Evolutionary conservation across 768 basidiomycete genomes (phyloP).

Genomic region (Albatrellus ellisii): DNA sequence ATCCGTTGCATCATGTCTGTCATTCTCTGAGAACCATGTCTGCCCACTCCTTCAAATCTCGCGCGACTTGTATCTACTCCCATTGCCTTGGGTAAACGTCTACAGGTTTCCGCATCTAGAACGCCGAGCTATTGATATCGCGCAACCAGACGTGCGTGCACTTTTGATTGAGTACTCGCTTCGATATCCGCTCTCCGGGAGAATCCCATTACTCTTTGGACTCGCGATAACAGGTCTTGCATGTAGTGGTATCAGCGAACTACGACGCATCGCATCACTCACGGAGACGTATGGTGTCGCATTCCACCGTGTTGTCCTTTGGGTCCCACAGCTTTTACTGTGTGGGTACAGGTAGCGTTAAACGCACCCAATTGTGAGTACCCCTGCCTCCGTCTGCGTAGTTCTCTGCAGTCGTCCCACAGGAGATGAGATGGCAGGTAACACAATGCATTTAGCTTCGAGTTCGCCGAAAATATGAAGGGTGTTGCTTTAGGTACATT

Average conservation of each 20-base stretch:
- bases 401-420: conserved; percentile 34
- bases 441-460: background rate
- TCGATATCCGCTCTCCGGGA: background rate
- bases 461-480: no score
- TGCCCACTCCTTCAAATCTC: conserved; percentile 48
- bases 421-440: conserved; percentile 54
- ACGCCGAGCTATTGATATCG: conserved; percentile 48
- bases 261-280: conserved; percentile 42
- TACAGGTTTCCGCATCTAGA: conserved; percentile 59
- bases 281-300: conserved; percentile 62
- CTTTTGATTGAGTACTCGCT: background rate
- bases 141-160: conserved; percentile 49
- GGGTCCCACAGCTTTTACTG: conserved; percentile 60
- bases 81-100: conserved; percentile 50
- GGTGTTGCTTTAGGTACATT: conserved; percentile 37
- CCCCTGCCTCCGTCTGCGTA: background rate
- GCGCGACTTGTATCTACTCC: conserved; percentile 41
- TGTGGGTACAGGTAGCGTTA: conserved; percentile 51
- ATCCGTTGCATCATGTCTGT: background rate
- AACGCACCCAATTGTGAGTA: conserved; percentile 44
- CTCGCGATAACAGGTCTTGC: conserved; percentile 28
- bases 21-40: conserved; percentile 34
- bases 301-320: conserved; percentile 58
- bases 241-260: conserved; percentile 51
- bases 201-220: background rate